Conservation (phyloP, 352 stramenopile species). For the Phytophthora constricta region DNA sequence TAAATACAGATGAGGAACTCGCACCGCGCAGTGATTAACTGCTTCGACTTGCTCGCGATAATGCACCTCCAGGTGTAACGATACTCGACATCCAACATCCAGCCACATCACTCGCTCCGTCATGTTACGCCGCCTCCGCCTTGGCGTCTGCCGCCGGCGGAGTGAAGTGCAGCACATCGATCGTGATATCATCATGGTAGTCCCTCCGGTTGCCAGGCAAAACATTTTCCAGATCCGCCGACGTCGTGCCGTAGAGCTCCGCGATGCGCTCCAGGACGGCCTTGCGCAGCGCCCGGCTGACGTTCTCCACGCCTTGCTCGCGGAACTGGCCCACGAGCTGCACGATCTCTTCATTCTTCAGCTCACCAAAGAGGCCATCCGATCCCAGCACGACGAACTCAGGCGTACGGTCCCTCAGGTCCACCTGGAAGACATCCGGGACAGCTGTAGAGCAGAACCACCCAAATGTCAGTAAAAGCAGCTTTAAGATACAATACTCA, state of each 20-base stretch:
- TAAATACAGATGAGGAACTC: conserved; percentile 29
- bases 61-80: background rate
- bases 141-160: conserved; percentile 27
- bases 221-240: conserved; percentile 57
- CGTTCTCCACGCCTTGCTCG: conserved; percentile 57
- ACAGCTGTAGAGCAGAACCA: conserved; percentile 38
- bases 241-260: conserved; percentile 57
- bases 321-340: conserved; percentile 55
- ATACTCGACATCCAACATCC: conserved; percentile 24
- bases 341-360: conserved; percentile 71
- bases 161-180: conserved; percentile 74
- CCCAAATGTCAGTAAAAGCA: conserved; percentile 10
- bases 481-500: background rate
- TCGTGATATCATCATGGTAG: conserved; percentile 80
- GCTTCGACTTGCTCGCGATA: background rate
- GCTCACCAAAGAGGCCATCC: conserved; percentile 65
- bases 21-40: background rate
- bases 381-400: conserved; percentile 74
- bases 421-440: conserved; percentile 70
- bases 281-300: conserved; percentile 54
- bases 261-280: conserved; percentile 62
- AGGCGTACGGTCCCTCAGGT: conserved; percentile 51
- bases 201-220: conserved; percentile 61
- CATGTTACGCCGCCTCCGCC: conserved; percentile 20
- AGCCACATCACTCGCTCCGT: background rate